A percentile compares a stretch with the other conserved stretches of the same genome.
These are phyloP conservation scores for Blastobotrys illinoisensis DNA, from an alignment of 1,139 yeast genomes.

Conservation along the genomic window DNA sequence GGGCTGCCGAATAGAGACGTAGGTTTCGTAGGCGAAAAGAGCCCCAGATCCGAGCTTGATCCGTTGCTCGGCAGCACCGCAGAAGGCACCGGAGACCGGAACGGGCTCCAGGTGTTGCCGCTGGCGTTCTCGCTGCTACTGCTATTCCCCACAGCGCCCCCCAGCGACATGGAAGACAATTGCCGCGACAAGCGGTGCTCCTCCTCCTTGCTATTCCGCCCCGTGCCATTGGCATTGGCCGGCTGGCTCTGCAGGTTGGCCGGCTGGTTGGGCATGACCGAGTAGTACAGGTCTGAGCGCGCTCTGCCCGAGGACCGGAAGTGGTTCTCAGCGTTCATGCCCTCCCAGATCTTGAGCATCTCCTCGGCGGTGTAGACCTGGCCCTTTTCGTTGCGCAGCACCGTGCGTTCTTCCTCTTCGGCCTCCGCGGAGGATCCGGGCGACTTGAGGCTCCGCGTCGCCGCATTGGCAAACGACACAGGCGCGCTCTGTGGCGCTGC, in stretches of 20 bases:
- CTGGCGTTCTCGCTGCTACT: not conserved
- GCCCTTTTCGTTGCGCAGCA: constrained; percentile 22
- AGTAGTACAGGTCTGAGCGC: constrained; percentile 15
- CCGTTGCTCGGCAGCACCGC: constrained; percentile 5
- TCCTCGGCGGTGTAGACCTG: constrained; percentile 45
- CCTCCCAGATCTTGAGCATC: constrained; percentile 49
- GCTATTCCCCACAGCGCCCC: not conserved
- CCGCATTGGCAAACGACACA: not conserved
- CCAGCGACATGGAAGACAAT: not conserved
- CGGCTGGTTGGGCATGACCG: constrained; percentile 20
- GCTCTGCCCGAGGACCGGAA: constrained; percentile 15
- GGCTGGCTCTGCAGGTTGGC: constrained; percentile 7
- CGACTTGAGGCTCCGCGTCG: not conserved
- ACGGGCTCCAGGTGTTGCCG: constrained; percentile 3
- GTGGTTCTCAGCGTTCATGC: constrained; percentile 36
- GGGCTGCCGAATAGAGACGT: constrained; percentile 8
- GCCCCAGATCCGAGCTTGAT: constrained; percentile 4
- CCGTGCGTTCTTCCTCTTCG: not conserved
- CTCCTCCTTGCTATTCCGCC: not conserved
- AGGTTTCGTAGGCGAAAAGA: not conserved
- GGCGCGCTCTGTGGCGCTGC: not conserved
- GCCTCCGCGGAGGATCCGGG: not conserved
- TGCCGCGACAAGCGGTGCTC: not conserved
- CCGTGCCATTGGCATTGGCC: too few species aligned
- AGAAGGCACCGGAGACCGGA: not conserved